A percentile compares a stretch with the other conserved stretches of the same genome.
These are phyloP conservation scores for Acer campestre DNA, from an alignment of 345 rosid genomes.

Conservation along the genomic window DNA sequence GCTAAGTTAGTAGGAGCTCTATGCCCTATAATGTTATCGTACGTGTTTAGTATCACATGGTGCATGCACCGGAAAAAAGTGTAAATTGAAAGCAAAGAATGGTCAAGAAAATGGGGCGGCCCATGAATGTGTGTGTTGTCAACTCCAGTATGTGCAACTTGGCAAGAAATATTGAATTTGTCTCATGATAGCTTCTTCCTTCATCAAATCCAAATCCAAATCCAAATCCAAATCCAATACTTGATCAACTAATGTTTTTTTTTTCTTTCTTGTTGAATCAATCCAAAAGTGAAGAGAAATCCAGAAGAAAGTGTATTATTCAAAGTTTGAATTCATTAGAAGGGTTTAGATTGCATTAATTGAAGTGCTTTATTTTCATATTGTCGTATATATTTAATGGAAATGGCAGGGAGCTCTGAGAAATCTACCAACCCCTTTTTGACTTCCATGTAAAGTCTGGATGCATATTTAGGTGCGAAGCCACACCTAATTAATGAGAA, in stretches of 20 bases:
- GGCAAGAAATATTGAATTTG: not conserved
- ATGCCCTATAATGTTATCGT: no score
- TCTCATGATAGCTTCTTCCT: not conserved
- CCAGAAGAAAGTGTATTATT: not conserved
- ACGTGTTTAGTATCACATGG: no score
- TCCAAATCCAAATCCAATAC: not conserved
- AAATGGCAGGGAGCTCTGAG: not conserved
- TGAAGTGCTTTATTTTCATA: no score
- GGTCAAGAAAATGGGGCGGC: conserved; percentile 6
- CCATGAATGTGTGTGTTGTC: not conserved
- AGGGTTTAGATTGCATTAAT: not conserved
- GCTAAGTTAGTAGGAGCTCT: no score
- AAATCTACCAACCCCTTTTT: not conserved
- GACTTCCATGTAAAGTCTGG: not conserved
- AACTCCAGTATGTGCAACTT: not conserved
- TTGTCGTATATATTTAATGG: not conserved
- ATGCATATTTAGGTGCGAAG: no score
- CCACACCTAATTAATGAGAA: no score
- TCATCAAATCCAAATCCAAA: not conserved
- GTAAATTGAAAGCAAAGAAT: not conserved
- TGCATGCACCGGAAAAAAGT: no score
- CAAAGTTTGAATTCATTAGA: not conserved
- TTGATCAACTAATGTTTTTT: not conserved
- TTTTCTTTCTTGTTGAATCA: not conserved
- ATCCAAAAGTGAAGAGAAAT: not conserved